Conservation (phyloP, 2,329 filamentous ascomycete genomes). For the Penicillium thymicola region DNA sequence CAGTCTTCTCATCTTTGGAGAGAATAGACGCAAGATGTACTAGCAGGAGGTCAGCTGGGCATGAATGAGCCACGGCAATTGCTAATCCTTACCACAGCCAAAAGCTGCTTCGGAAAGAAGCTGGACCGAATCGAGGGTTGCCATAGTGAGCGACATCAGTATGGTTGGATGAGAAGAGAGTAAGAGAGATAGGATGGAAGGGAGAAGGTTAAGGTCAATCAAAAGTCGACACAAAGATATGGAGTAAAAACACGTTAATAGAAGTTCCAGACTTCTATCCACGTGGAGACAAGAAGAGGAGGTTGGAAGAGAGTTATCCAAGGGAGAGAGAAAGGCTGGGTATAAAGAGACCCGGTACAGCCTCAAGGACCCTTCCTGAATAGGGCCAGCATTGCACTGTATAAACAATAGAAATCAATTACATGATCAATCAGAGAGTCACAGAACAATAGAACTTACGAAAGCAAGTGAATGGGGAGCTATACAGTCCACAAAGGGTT, state of each 20-base stretch:
- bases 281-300: conserved; percentile 1
- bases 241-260: not conserved
- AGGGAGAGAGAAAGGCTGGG: conserved; percentile 4
- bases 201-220: not conserved
- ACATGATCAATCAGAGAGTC: not conserved
- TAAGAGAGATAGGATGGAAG: conserved; percentile 1
- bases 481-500: conserved; percentile 1
- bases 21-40: conserved; percentile 40
- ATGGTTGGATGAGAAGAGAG: not conserved
- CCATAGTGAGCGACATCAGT: conserved; percentile 24
- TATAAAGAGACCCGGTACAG: conserved; percentile 12
- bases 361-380: conserved; percentile 20
- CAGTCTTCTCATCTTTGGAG: conserved; percentile 28
- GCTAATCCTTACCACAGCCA: conserved; percentile 38
- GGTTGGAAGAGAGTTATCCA: not conserved
- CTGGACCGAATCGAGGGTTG: conserved; percentile 33
- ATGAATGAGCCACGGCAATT: not conserved
- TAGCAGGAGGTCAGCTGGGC: conserved; percentile 23
- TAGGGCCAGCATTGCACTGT: conserved; percentile 23
- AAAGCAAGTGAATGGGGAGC: not conserved
- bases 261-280: conserved; percentile 9
- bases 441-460: conserved; percentile 1
- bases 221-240: not conserved
- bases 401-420: not conserved
- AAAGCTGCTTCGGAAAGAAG: conserved; percentile 39